Conservation (phyloP, 202 grass and related monocot species). For the Setaria italica region DNA sequence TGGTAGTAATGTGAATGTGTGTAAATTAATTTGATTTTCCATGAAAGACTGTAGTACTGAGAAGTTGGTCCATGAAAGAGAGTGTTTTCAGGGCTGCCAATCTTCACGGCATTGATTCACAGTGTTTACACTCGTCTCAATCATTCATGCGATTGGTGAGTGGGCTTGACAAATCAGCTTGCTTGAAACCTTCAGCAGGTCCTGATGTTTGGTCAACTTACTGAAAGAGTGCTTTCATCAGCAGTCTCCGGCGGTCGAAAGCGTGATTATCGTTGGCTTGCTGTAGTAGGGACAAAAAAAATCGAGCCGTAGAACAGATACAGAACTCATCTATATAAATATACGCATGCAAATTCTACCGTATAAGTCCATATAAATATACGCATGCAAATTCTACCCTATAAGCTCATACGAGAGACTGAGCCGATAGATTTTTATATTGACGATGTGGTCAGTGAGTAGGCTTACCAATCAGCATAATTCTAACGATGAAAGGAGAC, state of each 20-base stretch:
- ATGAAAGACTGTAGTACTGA: background rate
- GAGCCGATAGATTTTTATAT: too few relatives aligned
- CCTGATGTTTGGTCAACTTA: background rate
- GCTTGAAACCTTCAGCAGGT: background rate
- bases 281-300: background rate
- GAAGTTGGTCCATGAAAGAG: background rate
- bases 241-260: background rate
- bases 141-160: background rate
- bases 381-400: too few relatives aligned
- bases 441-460: too few relatives aligned
- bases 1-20: background rate
- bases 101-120: background rate
- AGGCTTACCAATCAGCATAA: background rate
- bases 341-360: too few relatives aligned
- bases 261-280: background rate
- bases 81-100: background rate
- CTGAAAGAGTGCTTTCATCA: background rate
- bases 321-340: too few relatives aligned
- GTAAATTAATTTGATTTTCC: background rate
- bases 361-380: too few relatives aligned
- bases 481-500: background rate
- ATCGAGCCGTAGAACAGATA: too few relatives aligned
- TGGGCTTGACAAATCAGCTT: background rate
- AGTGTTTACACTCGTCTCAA: too few relatives aligned
- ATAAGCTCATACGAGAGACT: too few relatives aligned